Evolutionary conservation across 495 filamentous ascomycete genomes (phyloP), one percentile per base, ranked within the genome.

Genomic region (Podospora sp.): DNA sequence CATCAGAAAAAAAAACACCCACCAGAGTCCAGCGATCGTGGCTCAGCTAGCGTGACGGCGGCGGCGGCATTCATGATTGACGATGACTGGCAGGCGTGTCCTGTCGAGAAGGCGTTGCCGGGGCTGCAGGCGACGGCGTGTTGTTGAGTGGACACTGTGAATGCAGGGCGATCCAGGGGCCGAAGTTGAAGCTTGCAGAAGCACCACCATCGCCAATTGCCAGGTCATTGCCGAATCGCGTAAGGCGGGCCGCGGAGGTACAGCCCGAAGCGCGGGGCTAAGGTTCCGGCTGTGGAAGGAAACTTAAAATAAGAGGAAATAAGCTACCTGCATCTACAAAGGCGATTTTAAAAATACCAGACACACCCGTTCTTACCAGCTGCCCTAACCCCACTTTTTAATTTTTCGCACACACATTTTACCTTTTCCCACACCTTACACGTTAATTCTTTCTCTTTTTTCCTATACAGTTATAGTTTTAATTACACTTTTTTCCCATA

Each of bases 21-120:
- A 86, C 84, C 80, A 75, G 82, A 82, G 78, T 86, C 83, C 60
- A 86, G 76, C 46, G 83, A 84, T 65, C 71, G 72, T 59, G 77
- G 69, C 46, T 76, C 78, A 59, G 77, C 40, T 18, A 46, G 40
- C 5, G 40, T 69, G 29, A 77, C 49, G 40, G 75, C 66, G 66
- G 75, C 66, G 66, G 79, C 79, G 66, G 79, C 79, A 65, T 84
- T 85, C 84, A 86, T 86, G 58, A 24, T 46, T 86, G 58, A 24
- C 25, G 63, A 36, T 24, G n/a, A n/a, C n/a, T 29, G 18, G 62
- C 25, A 35, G n/a, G 9, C 24, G 16, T 55, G 52, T 55, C 21
- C 52, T 55, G 52, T 55, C 40, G 40, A 46, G 16, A n/a, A n/a
- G 40, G 16, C 40, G 40, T 46, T 46, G 40, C 40, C 16, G 12